These are phyloP conservation scores for Backusella australiensis DNA, from an alignment of 192 early-diverging fungal species.

Conservation along the genomic window DNA sequence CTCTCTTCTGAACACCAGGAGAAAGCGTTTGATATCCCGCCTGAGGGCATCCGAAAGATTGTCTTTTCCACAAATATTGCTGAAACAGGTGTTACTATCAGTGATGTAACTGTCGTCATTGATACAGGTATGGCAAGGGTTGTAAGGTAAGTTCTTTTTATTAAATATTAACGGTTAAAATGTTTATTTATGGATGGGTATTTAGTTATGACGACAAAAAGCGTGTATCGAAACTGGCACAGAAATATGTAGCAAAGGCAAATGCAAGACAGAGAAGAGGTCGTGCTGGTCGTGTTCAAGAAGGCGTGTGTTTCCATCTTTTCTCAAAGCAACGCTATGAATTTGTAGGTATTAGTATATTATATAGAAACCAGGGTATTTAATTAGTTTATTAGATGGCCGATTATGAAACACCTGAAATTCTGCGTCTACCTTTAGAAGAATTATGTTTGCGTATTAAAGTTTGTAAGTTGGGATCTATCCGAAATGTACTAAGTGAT, in stretches of 20 bases:
- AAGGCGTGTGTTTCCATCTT: slow-evolving; percentile 76
- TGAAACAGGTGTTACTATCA: slow-evolving; percentile 81
- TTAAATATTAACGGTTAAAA: background rate
- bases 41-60: slow-evolving; percentile 64
- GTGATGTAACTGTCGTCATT: slow-evolving; percentile 77
- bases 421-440: slow-evolving; percentile 67
- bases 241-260: slow-evolving; percentile 65
- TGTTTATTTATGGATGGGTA: background rate
- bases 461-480: slow-evolving; percentile 44
- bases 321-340: slow-evolving; percentile 54
- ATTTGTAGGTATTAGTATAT: background rate
- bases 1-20: slow-evolving; percentile 66
- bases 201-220: slow-evolving; percentile 56
- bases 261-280: slow-evolving; percentile 73
- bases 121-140: slow-evolving; percentile 78
- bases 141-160: slow-evolving; percentile 49
- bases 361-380: background rate
- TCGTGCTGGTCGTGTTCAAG: slow-evolving; percentile 78
- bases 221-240: slow-evolving; percentile 55
- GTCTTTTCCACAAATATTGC: slow-evolving; percentile 80
- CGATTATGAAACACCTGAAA: slow-evolving; percentile 63
- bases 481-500: slow-evolving; percentile 42
- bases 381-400: slow-evolving; percentile 39
- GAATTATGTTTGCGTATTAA: slow-evolving; percentile 69
- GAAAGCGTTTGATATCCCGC: slow-evolving; percentile 59